These are phyloP conservation scores for Cyclotella baltica DNA, from an alignment of 108 stramenopile genomes.

Conservation along the genomic window DNA sequence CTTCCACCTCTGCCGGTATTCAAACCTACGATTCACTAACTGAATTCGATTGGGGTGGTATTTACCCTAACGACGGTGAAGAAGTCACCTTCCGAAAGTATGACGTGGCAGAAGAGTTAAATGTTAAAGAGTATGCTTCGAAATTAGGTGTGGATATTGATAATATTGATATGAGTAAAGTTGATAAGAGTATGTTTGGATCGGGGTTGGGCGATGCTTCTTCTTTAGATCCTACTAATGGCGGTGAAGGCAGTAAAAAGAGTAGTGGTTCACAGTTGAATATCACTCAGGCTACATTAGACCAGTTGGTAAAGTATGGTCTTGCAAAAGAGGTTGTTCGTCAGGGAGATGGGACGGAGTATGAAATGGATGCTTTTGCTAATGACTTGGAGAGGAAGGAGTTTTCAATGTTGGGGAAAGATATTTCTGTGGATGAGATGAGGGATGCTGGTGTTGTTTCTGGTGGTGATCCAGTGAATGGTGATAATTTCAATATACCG, in stretches of 20 bases:
- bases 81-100: constrained; percentile 76
- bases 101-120: constrained; percentile 78
- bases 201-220: constrained; percentile 51
- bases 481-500: neutral
- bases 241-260: neutral
- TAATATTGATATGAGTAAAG: constrained; percentile 87
- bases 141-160: constrained; percentile 89
- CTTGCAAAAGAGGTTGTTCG: constrained; percentile 75
- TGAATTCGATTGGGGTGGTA: constrained; percentile 88
- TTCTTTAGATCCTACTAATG: neutral
- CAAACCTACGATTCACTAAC: constrained; percentile 48
- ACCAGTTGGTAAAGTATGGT: constrained; percentile 71
- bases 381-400: constrained; percentile 47
- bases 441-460: constrained; percentile 37
- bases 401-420: constrained; percentile 57
- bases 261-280: constrained; percentile 49
- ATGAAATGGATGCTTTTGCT: constrained; percentile 30
- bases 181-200: constrained; percentile 87
- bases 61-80: constrained; percentile 74
- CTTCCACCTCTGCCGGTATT: constrained; percentile 19
- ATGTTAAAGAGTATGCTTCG: constrained; percentile 83
- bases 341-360: constrained; percentile 80
- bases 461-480: no score
- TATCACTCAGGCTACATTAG: constrained; percentile 62
- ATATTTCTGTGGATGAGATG: constrained; percentile 53